Base-by-base conservation (phyloP, 2,329 filamentous ascomycete genomes). In the Talaromyces sp. region DNA sequence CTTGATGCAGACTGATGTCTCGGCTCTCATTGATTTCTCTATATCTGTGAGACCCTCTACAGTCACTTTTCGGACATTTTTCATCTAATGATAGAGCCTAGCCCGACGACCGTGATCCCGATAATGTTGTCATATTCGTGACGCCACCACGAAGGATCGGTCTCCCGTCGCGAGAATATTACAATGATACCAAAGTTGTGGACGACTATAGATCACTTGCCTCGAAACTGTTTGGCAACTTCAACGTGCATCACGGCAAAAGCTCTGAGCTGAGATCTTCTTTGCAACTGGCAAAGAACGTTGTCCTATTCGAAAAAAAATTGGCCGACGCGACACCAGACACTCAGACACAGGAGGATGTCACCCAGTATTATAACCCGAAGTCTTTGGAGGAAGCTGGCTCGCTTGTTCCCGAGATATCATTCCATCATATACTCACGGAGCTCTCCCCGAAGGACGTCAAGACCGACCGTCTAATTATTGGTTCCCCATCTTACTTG, bases 311-410 rank as follows among this genome's bases (percentile, higher is more conserved):
- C 22, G 87, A 89, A 72, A 85, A 83, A 71, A 77, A 85, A 69
- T 81, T 90, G 59, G 87, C 88, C 3, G 78, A 82, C 59, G 82
- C 83, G 41, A 85, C 85, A 4, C 86, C 87, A 3, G 82, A 84
- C 66, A 82, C 83, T 1, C 83, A 86, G 72, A 84, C 87, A 63
- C 81, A 82, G 19, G 79, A 86, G 66, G 86, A 89, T 73, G 84
- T 89, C 54, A 88, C 86, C 13, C 85, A 89, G 78, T 86, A 84
- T 68, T 90, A 90, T 75, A 90, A 90, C 70, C 87, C 87, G 1
- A 83, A 84, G 73, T 82, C 82, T 9, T 74, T 89, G 19, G 76
- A 83, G 11, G 84, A 89, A 62, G 84, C 83, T 6, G 79, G 82
- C 39, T 77, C 78, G 3, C 76, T 90, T 24, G 75, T 84, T 0